Conservation (phyloP, 208 protist species). For the Wallacemonas sp. region DNA sequence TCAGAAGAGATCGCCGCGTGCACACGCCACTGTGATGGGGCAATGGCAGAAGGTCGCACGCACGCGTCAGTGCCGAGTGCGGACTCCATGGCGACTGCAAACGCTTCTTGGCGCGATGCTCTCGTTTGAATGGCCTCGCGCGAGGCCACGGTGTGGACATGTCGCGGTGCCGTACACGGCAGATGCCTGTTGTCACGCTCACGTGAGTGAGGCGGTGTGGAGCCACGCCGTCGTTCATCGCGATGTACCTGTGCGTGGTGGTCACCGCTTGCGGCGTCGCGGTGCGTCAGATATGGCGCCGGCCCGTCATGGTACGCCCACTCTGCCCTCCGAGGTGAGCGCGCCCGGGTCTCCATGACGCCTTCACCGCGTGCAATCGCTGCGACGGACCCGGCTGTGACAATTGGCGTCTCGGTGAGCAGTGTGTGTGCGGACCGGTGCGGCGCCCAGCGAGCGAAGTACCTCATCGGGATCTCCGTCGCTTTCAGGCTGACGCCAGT, state of each 20-base stretch:
- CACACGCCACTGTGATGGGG: background rate
- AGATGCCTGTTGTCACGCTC: background rate
- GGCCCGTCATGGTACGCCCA: background rate
- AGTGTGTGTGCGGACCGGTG: background rate
- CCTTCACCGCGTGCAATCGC: background rate
- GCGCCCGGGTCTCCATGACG: background rate
- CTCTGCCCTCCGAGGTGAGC: background rate
- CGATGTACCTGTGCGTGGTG: background rate
- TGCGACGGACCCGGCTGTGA: background rate
- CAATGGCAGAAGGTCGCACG: background rate
- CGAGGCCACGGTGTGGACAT: background rate
- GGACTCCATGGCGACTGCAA: background rate
- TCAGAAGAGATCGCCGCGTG: no score
- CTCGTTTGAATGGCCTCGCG: background rate
- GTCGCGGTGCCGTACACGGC: background rate
- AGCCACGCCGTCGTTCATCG: no score
- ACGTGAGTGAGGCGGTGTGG: no score
- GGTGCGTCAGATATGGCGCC: background rate
- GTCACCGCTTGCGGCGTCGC: background rate
- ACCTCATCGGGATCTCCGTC: slow-evolving; percentile 19
- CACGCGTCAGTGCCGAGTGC: background rate
- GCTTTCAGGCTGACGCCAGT: slow-evolving; percentile 16
- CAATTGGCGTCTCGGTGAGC: background rate
- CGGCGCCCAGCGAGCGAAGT: background rate
- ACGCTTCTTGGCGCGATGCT: background rate